Evolutionary conservation across 768 basidiomycete genomes (phyloP), one percentile per base, ranked within the genome.

Genomic region (Tylopilus rubrobrunneus): DNA sequence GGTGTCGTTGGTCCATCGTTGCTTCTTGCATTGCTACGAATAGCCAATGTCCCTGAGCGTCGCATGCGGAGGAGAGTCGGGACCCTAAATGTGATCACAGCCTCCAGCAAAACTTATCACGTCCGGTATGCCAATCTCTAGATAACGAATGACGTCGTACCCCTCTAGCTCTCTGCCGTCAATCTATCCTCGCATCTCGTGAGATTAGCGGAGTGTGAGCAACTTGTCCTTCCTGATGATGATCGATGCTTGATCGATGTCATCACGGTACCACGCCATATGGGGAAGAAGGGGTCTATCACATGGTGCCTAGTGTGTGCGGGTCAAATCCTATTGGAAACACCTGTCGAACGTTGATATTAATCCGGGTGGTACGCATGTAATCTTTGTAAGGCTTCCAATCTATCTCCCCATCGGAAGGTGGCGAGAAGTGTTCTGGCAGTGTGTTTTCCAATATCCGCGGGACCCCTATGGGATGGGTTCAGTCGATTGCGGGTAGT

Each of bases 261-360:
- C 49, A 61, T 56, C 51, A 52, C 1, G 9, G 19, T 21, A 21
- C 19, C 39, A 21, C 37, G 8, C 15, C 33, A 14, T 43, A 37
- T 43, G 48, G 31, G 33, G 31, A 31, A 25, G 25, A 25, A 25
- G 25, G 25, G 23, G 36, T 25, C 28, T 7, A 21, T 54, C 60
- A 43, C 41, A 51, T 42, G 49, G 47, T n/a, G 19, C 40, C 39
- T 25, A 12, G 36, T 43, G 25, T 23, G 49, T 49, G 40, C 19
- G 77, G 73, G 51, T 71, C 65, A 49, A 89, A 90, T 4, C 80
- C 85, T 63, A 80, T 86, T 2, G 88, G 87, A 65, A 91, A 90
- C 7, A 91, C 89, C 67, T 97, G 93, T 50, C 96, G 76, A 8
- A 92, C 91, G 61, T 98, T 98, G 52, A 98, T 76, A 65, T 98